Evolutionary conservation across 164 flowering plant genomes (phyloP).

Genomic region (Euptelea pleiosperma): DNA sequence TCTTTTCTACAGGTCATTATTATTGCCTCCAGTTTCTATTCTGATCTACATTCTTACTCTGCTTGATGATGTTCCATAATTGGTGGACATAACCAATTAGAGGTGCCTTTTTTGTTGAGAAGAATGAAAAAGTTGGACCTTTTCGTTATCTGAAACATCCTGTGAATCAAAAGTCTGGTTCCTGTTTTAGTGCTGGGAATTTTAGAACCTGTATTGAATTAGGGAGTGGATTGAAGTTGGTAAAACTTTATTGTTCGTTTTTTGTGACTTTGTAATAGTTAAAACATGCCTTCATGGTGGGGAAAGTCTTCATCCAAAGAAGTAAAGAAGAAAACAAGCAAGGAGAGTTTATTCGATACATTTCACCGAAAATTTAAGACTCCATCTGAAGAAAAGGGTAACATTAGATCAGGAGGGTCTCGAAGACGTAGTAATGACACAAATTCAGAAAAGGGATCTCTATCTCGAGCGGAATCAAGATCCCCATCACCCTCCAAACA

Average conservation of each 20-base stretch:
- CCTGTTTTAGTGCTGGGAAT: not conserved
- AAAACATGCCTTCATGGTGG: slow-evolving; percentile 67
- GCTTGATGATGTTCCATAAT: not conserved
- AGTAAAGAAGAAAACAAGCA: slow-evolving; percentile 68
- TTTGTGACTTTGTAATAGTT: not conserved
- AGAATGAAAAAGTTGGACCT: slow-evolving; percentile 8
- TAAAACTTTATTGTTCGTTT: not conserved
- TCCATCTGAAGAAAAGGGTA: slow-evolving; percentile 54
- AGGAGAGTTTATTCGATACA: slow-evolving; percentile 68
- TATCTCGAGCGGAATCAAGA: slow-evolving; percentile 59
- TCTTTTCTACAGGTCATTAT: slow-evolving; percentile 2
- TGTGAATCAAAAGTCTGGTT: not conserved
- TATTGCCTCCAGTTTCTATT: not conserved
- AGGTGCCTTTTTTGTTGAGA: not conserved
- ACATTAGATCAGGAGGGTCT: slow-evolving; percentile 51
- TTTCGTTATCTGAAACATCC: slow-evolving; percentile 6
- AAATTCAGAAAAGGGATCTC: slow-evolving; percentile 55
- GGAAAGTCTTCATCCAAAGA: slow-evolving; percentile 86
- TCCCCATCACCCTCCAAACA: slow-evolving; percentile 73
- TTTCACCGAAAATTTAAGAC: slow-evolving; percentile 59
- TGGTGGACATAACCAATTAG: not conserved
- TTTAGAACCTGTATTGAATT: not conserved
- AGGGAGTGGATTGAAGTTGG: not conserved
- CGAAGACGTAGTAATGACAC: slow-evolving; percentile 53
- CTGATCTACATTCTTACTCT: not conserved